These are phyloP conservation scores for Pseudogymnoascus sp. DNA, from an alignment of 2,329 filamentous ascomycete species.

Conservation along the genomic window DNA sequence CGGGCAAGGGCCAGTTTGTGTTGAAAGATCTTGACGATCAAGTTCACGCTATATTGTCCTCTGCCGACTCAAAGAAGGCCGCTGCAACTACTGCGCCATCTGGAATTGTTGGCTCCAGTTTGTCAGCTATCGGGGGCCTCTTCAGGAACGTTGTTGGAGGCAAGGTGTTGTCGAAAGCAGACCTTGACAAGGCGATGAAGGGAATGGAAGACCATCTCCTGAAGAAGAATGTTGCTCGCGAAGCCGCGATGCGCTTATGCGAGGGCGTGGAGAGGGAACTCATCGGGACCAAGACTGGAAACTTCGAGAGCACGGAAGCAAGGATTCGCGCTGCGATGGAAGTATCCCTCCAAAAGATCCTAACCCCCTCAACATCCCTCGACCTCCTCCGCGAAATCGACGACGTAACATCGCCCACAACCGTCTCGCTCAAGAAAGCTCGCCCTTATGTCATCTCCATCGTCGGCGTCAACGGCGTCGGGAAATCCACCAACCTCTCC, in stretches of 20 bases:
- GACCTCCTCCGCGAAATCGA: constrained; percentile 93
- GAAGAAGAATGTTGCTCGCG: constrained; percentile 91
- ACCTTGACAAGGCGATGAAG: constrained; percentile 86
- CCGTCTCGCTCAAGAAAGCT: constrained; percentile 50
- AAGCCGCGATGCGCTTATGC: constrained; percentile 85
- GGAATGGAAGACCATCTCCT: constrained; percentile 93
- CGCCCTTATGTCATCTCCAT: constrained; percentile 97
- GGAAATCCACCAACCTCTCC: constrained; percentile 93
- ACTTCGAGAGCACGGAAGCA: constrained; percentile 78
- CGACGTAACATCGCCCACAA: constrained; percentile 59
- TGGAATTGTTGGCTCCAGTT: constrained; percentile 67
- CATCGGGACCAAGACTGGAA: constrained; percentile 81
- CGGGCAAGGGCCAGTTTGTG: constrained; percentile 83
- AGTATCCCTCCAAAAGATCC: constrained; percentile 83
- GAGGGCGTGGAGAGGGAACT: constrained; percentile 86
- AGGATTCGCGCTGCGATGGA: constrained; percentile 84
- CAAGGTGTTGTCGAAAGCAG: constrained; percentile 80
- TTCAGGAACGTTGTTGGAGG: constrained; percentile 94
- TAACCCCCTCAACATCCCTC: constrained; percentile 89
- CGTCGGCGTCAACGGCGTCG: constrained; percentile 95
- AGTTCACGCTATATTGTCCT: constrained; percentile 78
- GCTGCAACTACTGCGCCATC: constrained; percentile 35
- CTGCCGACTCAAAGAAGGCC: constrained; percentile 59
- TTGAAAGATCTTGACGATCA: constrained; percentile 90
- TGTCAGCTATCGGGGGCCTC: constrained; percentile 76